Conservation (phyloP, 2,329 filamentous ascomycete genomes). For the Pyrenochaeta sp. region DNA sequence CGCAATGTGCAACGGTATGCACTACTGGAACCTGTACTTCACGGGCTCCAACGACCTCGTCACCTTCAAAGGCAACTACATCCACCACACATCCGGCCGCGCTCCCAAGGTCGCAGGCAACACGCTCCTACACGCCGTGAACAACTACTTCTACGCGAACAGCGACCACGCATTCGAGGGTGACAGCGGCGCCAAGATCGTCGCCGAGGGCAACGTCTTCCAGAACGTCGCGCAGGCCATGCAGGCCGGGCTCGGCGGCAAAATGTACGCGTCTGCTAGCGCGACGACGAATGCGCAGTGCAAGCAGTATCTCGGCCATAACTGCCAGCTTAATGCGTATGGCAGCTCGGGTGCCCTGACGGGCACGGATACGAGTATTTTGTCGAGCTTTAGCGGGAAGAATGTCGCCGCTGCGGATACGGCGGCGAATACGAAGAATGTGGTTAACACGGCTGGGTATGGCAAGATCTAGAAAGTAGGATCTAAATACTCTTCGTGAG, state of each 20-base stretch:
- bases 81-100: conserved; percentile 66
- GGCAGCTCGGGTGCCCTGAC: conserved; percentile 34
- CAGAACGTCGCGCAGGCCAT: conserved; percentile 57
- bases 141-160: conserved; percentile 68
- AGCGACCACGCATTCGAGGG: conserved; percentile 65
- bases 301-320: conserved; percentile 56
- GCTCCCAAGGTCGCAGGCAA: conserved; percentile 63
- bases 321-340: conserved; percentile 59
- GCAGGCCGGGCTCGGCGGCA: conserved; percentile 51
- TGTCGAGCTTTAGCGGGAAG: conserved; percentile 61
- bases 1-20: conserved; percentile 64
- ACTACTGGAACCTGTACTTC: conserved; percentile 67
- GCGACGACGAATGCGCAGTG: conserved; percentile 52
- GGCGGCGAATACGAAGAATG: conserved; percentile 22
- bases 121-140: conserved; percentile 67
- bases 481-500: too few species aligned
- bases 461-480: conserved; percentile 31
- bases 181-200: conserved; percentile 49
- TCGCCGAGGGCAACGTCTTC: conserved; percentile 67
- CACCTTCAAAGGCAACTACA: conserved; percentile 68
- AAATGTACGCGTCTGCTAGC: conserved; percentile 49
- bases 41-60: conserved; percentile 64
- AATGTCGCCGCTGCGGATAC: conserved; percentile 56
- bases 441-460: conserved; percentile 31
- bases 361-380: conserved; percentile 56